Percentiles rank a stretch among this genome's conserved stretches.
Evolutionary conservation across 352 stramenopile genomes (phyloP).

Genomic region (Phytophthora niederhauseri): DNA sequence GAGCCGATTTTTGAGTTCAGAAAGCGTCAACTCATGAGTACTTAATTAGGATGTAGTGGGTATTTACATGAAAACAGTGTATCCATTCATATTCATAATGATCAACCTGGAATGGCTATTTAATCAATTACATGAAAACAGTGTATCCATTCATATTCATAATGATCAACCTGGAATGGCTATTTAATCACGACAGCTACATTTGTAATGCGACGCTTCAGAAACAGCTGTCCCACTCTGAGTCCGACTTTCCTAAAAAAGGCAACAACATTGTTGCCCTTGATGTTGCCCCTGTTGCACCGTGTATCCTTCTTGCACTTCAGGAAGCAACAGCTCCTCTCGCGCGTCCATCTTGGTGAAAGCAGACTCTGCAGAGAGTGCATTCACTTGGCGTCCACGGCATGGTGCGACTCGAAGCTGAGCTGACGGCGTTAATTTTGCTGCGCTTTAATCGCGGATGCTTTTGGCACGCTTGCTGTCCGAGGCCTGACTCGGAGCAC

Average conservation of each 20-base stretch:
- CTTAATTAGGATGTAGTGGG: neutral
- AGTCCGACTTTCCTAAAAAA: neutral
- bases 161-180: neutral
- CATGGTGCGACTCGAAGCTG: neutral
- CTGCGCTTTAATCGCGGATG: neutral
- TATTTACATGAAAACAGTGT: constrained; percentile 4
- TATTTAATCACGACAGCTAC: neutral
- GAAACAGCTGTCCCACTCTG: constrained; percentile 3
- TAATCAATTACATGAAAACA: neutral
- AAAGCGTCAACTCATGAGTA: constrained; percentile 25
- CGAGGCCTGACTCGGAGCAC: neutral
- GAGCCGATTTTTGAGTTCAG: constrained; percentile 13
- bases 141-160: constrained; percentile 3
- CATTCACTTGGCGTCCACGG: neutral
- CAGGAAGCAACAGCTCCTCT: neutral
- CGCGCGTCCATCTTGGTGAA: neutral
- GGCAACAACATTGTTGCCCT: neutral
- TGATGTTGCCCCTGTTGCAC: neutral
- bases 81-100: neutral
- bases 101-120: neutral
- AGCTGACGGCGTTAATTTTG: neutral
- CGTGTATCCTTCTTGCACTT: neutral
- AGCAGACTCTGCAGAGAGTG: neutral
- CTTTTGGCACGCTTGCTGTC: neutral
- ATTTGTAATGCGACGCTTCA: neutral